Conservation (phyloP, 768 basidiomycete genomes). For the Gloeopeniophorella convolvens region DNA sequence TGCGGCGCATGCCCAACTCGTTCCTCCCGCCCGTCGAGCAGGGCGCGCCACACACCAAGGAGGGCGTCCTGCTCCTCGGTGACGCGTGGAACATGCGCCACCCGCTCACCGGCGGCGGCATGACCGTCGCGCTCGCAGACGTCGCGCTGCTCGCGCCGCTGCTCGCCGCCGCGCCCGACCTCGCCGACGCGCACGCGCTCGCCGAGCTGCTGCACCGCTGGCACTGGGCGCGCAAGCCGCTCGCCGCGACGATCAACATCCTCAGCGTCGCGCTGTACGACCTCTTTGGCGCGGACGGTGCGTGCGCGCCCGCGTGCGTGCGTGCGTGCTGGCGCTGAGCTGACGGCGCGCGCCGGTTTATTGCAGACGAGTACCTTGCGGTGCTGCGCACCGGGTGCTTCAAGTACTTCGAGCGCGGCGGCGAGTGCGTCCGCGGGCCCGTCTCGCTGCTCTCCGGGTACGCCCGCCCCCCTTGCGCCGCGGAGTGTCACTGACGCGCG, state of each 20-base stretch:
- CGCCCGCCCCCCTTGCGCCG: conserved; percentile 24
- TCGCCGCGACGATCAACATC: conserved; percentile 86
- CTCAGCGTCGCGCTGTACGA: conserved; percentile 91
- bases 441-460: conserved; percentile 87
- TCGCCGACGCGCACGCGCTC: conserved; percentile 46
- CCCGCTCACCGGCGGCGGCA: conserved; percentile 95
- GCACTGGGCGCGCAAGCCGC: conserved; percentile 82
- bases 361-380: conserved; percentile 50
- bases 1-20: conserved; percentile 92
- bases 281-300: conserved; percentile 89
- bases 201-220: conserved; percentile 54
- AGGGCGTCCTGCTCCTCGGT: conserved; percentile 79
- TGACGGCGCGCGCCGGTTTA: too few relatives aligned
- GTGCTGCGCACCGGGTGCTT: conserved; percentile 83
- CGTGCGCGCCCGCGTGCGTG: too few relatives aligned
- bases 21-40: conserved; percentile 82
- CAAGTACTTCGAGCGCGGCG: conserved; percentile 94
- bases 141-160: conserved; percentile 66
- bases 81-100: conserved; percentile 99
- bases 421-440: conserved; percentile 81
- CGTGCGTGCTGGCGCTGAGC: background rate
- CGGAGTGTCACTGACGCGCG: background rate
- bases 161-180: conserved; percentile 40
- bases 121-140: conserved; percentile 93
- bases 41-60: conserved; percentile 38